Evolutionary conservation across 116 monocot species (phyloP).

Genomic region (Cymodocea nodosa): DNA sequence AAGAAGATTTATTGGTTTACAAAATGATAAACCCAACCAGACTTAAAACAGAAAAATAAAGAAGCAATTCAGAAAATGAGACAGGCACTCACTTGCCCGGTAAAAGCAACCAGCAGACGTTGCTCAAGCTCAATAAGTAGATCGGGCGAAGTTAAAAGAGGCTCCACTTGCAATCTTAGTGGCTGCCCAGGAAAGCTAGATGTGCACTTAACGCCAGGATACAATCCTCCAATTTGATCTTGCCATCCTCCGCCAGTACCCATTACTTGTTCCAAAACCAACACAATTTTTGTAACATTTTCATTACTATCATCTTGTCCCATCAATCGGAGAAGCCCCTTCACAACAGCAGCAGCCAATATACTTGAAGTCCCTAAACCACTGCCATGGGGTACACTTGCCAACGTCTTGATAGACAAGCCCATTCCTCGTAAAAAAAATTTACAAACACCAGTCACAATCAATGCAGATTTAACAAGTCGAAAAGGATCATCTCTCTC

Average conservation of each 20-base stretch:
- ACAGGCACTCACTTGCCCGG: constrained; percentile 55
- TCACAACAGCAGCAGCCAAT: constrained; percentile 87
- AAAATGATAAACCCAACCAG: too few species aligned
- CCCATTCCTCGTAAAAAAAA: constrained; percentile 32
- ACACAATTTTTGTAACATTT: constrained; percentile 82
- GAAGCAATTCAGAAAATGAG: not conserved
- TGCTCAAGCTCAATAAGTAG: constrained; percentile 57
- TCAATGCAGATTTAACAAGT: constrained; percentile 77
- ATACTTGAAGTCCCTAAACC: constrained; percentile 95
- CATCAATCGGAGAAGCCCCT: constrained; percentile 71
- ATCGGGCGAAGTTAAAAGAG: constrained; percentile 41
- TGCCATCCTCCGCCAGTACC: constrained; percentile 99
- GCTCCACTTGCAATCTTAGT: constrained; percentile 55
- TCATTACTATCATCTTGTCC: constrained; percentile 77
- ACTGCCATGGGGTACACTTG: constrained; percentile 87
- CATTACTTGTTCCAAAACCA: constrained; percentile 86
- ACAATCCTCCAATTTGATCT: constrained; percentile 95
- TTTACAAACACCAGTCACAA: constrained; percentile 49
- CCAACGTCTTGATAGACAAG: constrained; percentile 62
- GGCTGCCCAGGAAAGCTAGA: constrained; percentile 75
- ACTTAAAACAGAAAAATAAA: not conserved
- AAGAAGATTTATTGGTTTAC: too few species aligned
- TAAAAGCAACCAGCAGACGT: constrained; percentile 82
- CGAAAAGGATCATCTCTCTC: constrained; percentile 63
- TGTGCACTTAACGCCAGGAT: constrained; percentile 81